Conservation (phyloP, 108 stramenopile species). For the Nannochloropsis salina region DNA sequence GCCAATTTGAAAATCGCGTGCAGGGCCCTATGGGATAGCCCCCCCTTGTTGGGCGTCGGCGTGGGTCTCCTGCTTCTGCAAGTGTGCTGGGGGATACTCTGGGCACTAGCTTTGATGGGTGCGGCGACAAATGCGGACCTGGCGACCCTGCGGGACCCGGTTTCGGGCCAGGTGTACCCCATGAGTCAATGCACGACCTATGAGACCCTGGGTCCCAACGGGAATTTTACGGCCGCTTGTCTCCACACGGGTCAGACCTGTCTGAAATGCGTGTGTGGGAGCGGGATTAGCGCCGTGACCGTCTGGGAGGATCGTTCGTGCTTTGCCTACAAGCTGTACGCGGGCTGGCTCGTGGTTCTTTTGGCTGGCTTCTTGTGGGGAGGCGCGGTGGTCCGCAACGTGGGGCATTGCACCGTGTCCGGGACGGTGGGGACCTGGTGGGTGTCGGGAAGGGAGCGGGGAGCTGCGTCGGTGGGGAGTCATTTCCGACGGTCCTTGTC, state of each 20-base stretch:
- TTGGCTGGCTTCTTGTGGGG: conserved; percentile 25
- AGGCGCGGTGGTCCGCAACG: conserved; percentile 57
- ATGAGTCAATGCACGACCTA: conserved; percentile 7
- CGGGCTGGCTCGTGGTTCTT: background rate
- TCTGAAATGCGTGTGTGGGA: conserved; percentile 12
- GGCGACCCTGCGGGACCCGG: background rate
- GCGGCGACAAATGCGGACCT: conserved; percentile 2
- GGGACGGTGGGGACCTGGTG: conserved; percentile 82
- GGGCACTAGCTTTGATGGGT: background rate
- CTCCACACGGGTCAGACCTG: background rate
- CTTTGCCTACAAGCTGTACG: conserved; percentile 20
- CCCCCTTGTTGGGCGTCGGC: background rate
- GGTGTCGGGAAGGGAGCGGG: conserved; percentile 62
- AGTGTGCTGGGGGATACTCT: background rate
- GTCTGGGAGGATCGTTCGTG: background rate
- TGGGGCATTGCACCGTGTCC: conserved; percentile 68
- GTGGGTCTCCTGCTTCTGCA: background rate
- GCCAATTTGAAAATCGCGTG: conserved; percentile 1
- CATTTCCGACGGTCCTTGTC: conserved; percentile 58
- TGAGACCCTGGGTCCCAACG: background rate
- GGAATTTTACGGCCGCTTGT: background rate
- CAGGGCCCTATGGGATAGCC: conserved; percentile 1
- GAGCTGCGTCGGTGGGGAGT: conserved; percentile 45
- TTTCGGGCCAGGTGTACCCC: background rate
- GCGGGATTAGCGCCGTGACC: background rate